phyloP scores from a whole-genome alignment of 2,329 filamentous ascomycete species.

The Teratosphaeria epicoccoides region DNA sequence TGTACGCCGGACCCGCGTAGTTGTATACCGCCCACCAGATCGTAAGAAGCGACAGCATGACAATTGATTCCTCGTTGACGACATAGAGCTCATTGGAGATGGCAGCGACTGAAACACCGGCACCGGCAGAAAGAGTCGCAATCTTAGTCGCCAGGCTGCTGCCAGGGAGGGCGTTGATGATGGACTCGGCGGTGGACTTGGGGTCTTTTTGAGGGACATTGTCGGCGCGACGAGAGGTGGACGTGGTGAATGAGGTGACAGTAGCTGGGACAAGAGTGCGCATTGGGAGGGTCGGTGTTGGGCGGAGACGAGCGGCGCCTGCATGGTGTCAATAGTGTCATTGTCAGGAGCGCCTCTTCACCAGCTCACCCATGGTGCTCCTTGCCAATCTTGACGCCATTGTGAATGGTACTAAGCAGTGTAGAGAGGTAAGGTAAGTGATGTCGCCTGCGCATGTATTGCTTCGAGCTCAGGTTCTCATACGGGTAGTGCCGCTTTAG shows the following conservation, averaged over 20 bases:
- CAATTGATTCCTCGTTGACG: conserved; percentile 96
- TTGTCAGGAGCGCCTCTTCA: background rate
- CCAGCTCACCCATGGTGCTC: conserved; percentile 78
- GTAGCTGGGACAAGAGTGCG: conserved; percentile 61
- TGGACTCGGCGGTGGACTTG: conserved; percentile 92
- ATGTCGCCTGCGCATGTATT: background rate
- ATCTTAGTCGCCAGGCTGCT: conserved; percentile 91
- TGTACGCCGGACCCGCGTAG: conserved; percentile 86
- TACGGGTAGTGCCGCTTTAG: background rate
- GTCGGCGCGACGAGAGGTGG: conserved; percentile 49
- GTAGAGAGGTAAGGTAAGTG: background rate
- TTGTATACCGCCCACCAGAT: conserved; percentile 90
- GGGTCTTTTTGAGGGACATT: conserved; percentile 73
- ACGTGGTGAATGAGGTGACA: conserved; percentile 56
- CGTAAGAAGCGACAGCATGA: conserved; percentile 81
- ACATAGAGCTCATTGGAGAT: conserved; percentile 99
- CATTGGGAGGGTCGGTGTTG: conserved; percentile 51
- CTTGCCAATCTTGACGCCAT: conserved; percentile 98
- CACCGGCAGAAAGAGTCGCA: conserved; percentile 86
- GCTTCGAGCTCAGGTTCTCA: background rate
- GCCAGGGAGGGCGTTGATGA: conserved; percentile 86
- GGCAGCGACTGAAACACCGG: conserved; percentile 83
- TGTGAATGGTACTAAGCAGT: conserved; percentile 46
- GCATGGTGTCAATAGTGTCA: conserved; percentile 11
- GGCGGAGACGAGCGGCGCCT: conserved; percentile 72